Percentiles rank a stretch among this genome's conserved stretches.
Conservation (phyloP, 2,329 filamentous ascomycete species). For the Endocalyx cinctus region DNA sequence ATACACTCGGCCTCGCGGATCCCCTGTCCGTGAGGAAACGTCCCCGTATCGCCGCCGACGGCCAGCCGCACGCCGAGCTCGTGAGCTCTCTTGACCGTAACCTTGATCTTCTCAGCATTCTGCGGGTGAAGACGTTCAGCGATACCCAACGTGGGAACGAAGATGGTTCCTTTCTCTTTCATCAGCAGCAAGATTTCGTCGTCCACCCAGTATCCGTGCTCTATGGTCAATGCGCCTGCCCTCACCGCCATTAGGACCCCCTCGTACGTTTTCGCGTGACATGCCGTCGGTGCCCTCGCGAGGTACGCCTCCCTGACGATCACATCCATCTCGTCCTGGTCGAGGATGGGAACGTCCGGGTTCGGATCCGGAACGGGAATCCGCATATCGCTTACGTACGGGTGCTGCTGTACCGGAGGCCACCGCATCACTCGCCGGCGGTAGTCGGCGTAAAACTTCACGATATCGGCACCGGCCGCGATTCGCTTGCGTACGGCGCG, state of each 20-base stretch:
- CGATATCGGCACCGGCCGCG: slow-evolving; percentile 39
- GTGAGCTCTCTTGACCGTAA: slow-evolving; percentile 35
- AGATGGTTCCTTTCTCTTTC: slow-evolving; percentile 34
- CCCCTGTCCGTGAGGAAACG: slow-evolving; percentile 45
- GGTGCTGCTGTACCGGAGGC: slow-evolving; percentile 25
- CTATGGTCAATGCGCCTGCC: slow-evolving; percentile 38
- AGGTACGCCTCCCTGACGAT: slow-evolving; percentile 39
- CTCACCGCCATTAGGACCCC: slow-evolving; percentile 35
- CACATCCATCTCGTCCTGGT: slow-evolving; percentile 39
- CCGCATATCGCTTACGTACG: slow-evolving; percentile 19
- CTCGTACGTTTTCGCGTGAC: slow-evolving; percentile 32
- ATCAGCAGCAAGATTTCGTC: slow-evolving; percentile 37
- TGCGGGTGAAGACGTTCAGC: slow-evolving; percentile 27
- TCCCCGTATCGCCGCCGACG: slow-evolving; percentile 46
- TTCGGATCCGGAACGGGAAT: slow-evolving; percentile 32
- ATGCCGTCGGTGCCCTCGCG: slow-evolving; percentile 34
- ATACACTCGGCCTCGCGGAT: slow-evolving; percentile 46
- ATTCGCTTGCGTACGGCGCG: slow-evolving; percentile 37
- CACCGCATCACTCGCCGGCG: slow-evolving; percentile 35
- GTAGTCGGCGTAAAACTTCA: slow-evolving; percentile 47
- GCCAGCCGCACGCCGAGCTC: slow-evolving; percentile 42
- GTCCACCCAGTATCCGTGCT: slow-evolving; percentile 33
- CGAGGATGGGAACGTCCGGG: slow-evolving; percentile 35
- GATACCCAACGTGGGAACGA: slow-evolving; percentile 45
- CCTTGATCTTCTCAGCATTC: slow-evolving; percentile 24